These are phyloP conservation scores for Russula brevipes DNA, from an alignment of 768 basidiomycete species.

Conservation along the genomic window DNA sequence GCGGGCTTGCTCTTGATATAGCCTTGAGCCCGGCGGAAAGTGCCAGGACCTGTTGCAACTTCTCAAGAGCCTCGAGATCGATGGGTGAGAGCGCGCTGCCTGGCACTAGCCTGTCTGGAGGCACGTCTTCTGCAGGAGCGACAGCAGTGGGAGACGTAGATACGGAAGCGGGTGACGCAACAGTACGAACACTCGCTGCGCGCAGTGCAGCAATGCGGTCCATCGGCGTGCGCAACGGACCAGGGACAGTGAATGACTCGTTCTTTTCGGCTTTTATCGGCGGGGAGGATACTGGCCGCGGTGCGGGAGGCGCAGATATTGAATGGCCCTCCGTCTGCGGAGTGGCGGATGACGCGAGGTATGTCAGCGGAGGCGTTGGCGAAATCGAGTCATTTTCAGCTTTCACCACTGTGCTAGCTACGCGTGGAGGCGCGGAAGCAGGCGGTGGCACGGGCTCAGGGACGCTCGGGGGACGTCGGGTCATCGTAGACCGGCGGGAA, in stretches of 20 bases:
- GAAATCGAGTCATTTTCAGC: not conserved
- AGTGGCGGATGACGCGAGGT: not conserved
- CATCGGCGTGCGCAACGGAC: not conserved
- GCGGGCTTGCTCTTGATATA: not conserved
- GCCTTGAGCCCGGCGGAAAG: slow-evolving; percentile 7
- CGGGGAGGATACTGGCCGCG: not conserved
- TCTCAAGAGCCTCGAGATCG: slow-evolving; percentile 11
- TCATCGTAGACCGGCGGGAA: not conserved
- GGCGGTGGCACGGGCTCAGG: not conserved
- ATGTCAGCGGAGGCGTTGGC: slow-evolving; percentile 13
- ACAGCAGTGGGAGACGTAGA: not conserved
- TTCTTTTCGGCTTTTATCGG: slow-evolving; percentile 4
- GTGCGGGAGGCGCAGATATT: not conserved
- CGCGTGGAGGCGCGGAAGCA: not conserved
- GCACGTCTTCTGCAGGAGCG: not conserved
- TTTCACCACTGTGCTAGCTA: not conserved
- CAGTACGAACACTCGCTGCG: not conserved
- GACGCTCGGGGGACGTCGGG: not conserved
- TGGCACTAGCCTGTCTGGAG: not conserved
- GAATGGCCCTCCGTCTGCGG: not conserved
- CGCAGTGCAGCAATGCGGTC: slow-evolving; percentile 10
- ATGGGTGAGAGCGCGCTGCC: slow-evolving; percentile 10
- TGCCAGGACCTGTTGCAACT: slow-evolving; percentile 12
- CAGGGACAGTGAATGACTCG: not conserved
- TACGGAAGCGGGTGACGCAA: not conserved